Evolutionary conservation across 2,329 filamentous ascomycete species (phyloP).

Genomic region (Venturia effusa): DNA sequence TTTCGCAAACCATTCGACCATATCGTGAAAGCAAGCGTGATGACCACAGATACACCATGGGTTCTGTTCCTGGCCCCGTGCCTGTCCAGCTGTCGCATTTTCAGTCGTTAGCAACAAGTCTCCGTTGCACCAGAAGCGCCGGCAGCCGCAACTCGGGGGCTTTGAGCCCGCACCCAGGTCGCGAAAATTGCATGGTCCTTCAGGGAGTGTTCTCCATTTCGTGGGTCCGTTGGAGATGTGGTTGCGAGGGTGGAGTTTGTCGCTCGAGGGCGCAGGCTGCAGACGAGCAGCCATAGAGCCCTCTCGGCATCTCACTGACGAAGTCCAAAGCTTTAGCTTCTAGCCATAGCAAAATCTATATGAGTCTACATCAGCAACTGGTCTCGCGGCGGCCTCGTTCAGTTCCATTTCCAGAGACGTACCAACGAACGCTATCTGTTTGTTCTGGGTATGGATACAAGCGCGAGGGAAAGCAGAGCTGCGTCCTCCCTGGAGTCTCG

Average conservation of each 20-base stretch:
- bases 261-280: background rate
- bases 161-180: conserved; percentile 32
- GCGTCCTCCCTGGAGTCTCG: too few relatives aligned
- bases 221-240: background rate
- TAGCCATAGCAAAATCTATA: background rate
- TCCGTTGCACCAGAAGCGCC: conserved; percentile 37
- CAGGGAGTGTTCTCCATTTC: conserved; percentile 26
- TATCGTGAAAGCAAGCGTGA: conserved; percentile 45
- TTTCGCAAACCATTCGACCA: conserved; percentile 1
- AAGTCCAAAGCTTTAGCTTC: background rate
- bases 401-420: background rate
- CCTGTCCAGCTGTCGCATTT: background rate
- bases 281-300: conserved; percentile 6
- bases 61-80: background rate
- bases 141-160: conserved; percentile 40
- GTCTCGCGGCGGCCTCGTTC: background rate
- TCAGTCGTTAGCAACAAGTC: background rate
- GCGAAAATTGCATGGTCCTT: conserved; percentile 42
- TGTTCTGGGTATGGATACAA: too few relatives aligned
- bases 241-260: background rate
- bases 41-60: conserved; percentile 41
- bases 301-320: background rate
- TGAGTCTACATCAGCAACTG: background rate
- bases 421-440: background rate
- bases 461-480: too few relatives aligned